Base-by-base conservation (phyloP, 2,329 filamentous ascomycete species). In the Zarea fungicola region DNA sequence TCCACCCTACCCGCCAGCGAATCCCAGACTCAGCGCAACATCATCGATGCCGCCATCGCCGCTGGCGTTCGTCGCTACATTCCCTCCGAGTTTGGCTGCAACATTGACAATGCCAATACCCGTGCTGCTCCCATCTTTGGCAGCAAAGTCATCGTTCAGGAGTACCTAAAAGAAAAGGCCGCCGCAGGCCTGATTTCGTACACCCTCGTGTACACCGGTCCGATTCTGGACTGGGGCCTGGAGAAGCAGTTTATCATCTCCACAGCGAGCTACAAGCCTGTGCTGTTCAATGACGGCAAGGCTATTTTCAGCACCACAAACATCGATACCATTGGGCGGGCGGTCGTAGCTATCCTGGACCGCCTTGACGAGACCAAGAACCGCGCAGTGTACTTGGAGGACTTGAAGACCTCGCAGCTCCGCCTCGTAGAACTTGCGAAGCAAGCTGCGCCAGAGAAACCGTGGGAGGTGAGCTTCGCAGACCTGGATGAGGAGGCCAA, bases 61-160 rank as follows among this genome's bases (percentile, higher is more conserved):
- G 76, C 76, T 4, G 74, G 76, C 13, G 75, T 81, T 4, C 67
- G 73, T 54, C 68, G 75, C 23, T 76, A 78, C 62, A 63, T 80
- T 19, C 75, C 76, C 5, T 71, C 71, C 10, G 77, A 80, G 52
- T 81, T 70, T 28, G 58, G 56, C 31, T 63, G 57, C 9, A 59
- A 65, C 62, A 54, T 63, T 3, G 49, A 54, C 18, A 53, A 57
- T 11, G 21, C 51, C 4, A 41, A 43, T 4, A 23, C 50, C 1
- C 43, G 52, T 29, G 31, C 32, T 5, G 44, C 54, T 2, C 54
- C 55, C 29, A 32, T 56, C 28, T 54, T 53, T 29, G 41, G 21
- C 1, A 43, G 23, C 7, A 57, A 57, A 23, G 53, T 63, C 37
- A 28, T 35, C 5, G 42, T 54, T 5, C 34, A 51, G n/a, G 45